Percentiles rank a stretch among this genome's conserved stretches.
These are phyloP conservation scores for Lachancea fermentati DNA, from an alignment of 805 yeast species.

Conservation along the genomic window DNA sequence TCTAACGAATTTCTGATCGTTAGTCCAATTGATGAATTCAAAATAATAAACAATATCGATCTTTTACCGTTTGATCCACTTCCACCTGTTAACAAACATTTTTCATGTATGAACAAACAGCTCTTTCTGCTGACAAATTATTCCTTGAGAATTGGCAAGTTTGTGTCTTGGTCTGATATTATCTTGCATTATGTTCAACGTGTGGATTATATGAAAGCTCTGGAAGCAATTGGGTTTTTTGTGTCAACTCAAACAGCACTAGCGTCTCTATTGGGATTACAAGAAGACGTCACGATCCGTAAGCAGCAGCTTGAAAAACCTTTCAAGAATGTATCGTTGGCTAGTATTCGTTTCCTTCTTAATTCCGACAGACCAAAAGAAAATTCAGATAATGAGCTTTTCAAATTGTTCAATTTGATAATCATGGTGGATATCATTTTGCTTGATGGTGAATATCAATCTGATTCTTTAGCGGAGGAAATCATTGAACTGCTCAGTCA, in stretches of 20 bases:
- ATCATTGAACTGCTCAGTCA: slow-evolving; percentile 11
- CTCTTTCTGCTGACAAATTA: slow-evolving; percentile 23
- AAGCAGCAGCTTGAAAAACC: slow-evolving; percentile 26
- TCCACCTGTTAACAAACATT: slow-evolving; percentile 24
- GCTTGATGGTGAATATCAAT: background rate
- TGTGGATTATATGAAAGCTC: slow-evolving; percentile 27
- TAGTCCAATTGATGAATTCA: slow-evolving; percentile 9
- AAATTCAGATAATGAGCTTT: slow-evolving; percentile 15
- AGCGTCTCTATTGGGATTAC: slow-evolving; percentile 16
- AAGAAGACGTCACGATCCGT: slow-evolving; percentile 11
- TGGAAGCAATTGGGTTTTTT: slow-evolving; percentile 19
- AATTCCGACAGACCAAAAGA: slow-evolving; percentile 6
- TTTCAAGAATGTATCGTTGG: slow-evolving; percentile 26
- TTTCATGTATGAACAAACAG: slow-evolving; percentile 17
- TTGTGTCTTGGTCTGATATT: slow-evolving; percentile 30
- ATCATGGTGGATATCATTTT: background rate
- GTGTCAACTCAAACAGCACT: slow-evolving; percentile 16
- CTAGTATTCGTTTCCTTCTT: slow-evolving; percentile 24
- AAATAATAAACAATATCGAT: slow-evolving; percentile 18
- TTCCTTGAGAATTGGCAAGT: slow-evolving; percentile 24
- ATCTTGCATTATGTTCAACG: slow-evolving; percentile 25
- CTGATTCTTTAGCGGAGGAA: slow-evolving; percentile 13
- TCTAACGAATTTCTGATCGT: slow-evolving; percentile 26
- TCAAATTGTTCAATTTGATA: slow-evolving; percentile 11
- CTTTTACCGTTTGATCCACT: slow-evolving; percentile 22